Evolutionary conservation across 345 rosid genomes (phyloP), one percentile per base, ranked within the genome.

Genomic region (Hibiscus tridactylites): DNA sequence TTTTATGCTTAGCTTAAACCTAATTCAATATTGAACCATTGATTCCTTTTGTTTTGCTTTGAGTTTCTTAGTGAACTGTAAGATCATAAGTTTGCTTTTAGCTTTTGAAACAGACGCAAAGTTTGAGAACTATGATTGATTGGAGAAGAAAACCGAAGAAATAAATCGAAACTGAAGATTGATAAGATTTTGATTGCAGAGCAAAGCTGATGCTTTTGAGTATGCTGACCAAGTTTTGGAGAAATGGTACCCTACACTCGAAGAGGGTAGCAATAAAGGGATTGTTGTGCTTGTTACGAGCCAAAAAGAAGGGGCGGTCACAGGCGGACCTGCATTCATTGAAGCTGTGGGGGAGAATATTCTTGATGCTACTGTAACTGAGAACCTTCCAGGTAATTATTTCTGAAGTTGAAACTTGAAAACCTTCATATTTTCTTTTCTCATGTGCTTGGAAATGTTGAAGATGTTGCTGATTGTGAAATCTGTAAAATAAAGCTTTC

Each of bases 121-220:
- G 47, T 62, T 35, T 44, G 31, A 42, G 53, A 39, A 42, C 19
- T 33, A 28, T 35, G 63, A 11, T 54, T 37, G 42, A 37, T 31
- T 31, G 42, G 42, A 37, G 42, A 53, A 61, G 24, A 16, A 16
- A 61, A 33, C 7, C 39, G 49, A 19, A 39, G 68, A 37, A 17
- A 21, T 6, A 31, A 53, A 54, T 56, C 31, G 75, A 16, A 50
- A 21, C 29, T 72, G 68, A 66, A 68, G 31, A 70, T 33, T 58
- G 67, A 50, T 58, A 28, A 39, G 28, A 35, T 35, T 74, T 79
- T 70, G 70, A 73, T 29, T 78, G 84, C 85, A 94, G 98, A 95
- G 96, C 84, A 95, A 95, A 82, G 99, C 99, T 73, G 99, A 95
- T 89, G 99, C 99, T 28, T 95, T 92, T 67, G 99, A 95, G 90